Percentiles rank a stretch among this genome's conserved stretches.
phyloP scores from a whole-genome alignment of 2,329 filamentous ascomycete genomes.

The Aspergillus sp. region DNA sequence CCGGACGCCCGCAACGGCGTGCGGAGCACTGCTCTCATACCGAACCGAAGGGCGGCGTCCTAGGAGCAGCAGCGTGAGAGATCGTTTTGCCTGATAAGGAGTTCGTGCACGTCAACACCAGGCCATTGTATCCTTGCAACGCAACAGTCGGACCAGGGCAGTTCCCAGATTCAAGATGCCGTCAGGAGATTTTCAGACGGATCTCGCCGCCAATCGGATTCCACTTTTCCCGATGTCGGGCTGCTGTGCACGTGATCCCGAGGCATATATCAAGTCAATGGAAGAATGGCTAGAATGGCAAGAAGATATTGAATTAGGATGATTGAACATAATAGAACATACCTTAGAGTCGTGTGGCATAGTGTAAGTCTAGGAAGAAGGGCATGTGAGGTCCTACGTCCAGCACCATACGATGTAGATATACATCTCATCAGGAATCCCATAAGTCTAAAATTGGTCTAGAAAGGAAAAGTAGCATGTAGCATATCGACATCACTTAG shows the following conservation, averaged over 20 bases:
- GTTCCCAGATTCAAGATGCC: neutral
- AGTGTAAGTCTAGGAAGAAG: too few species aligned
- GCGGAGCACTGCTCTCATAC: conserved; percentile 30
- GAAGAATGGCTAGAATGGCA: too few species aligned
- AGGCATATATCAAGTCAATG: neutral
- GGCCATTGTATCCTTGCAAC: conserved; percentile 3
- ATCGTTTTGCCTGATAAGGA: neutral
- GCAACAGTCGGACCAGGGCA: conserved; percentile 1
- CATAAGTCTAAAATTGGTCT: too few species aligned
- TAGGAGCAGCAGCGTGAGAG: neutral
- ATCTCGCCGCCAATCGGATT: conserved; percentile 21
- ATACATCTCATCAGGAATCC: too few species aligned
- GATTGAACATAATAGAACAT: too few species aligned
- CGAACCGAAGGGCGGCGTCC: conserved; percentile 10
- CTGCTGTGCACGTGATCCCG: conserved; percentile 16
- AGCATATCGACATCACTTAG: too few species aligned
- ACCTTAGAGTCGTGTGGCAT: too few species aligned
- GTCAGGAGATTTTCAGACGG: conserved; percentile 16
- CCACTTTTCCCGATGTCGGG: conserved; percentile 5
- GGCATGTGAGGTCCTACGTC: too few species aligned
- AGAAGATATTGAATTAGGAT: too few species aligned
- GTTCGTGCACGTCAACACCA: neutral
- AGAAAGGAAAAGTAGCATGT: too few species aligned
- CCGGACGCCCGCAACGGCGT: conserved; percentile 27
- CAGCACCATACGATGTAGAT: too few species aligned